Evolutionary conservation across 116 monocot genomes (phyloP), one percentile per base, ranked within the genome.

Genomic region (Posidonia oceanica): DNA sequence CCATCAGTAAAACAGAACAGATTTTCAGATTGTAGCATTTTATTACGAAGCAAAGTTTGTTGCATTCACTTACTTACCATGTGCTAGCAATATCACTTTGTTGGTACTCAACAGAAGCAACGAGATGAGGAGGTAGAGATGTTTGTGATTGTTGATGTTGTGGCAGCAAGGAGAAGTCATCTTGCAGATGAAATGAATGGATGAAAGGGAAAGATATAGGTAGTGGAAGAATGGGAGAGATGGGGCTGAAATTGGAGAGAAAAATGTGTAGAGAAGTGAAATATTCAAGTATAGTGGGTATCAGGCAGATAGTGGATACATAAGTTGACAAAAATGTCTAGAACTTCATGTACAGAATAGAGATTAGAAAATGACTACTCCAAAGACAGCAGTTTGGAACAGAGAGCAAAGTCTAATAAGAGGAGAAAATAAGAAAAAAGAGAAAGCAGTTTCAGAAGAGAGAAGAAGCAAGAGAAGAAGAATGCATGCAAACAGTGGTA

Each of bases 101-200:
- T 17, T 66, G 54, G 66, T 53, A 40, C 66, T 65, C 16, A 64
- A 39, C 13, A 74, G 39, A 15, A 74, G 65, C 39, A 74, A 58
- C 22, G 56, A 39, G 55, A 74, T 8, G 5, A 74, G 74, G 20
- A 66, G 54, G 36, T n/a, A 20, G 5, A 21, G 36, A 44, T 14
- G 37, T 5, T 16, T 51, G 4, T 38, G 23, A 3, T 5, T 52
- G 51, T 14, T 8, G 17, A 17, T 48, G 72, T 23, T 3, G 54
- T 20, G 54, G 66, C 22, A 52, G 48, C 22, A 42, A 17, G 10
- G 41, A 48, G 61, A 61, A 8, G 7, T 14, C 72, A 72, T 72
- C 72, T 72, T 61, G 59, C 13, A 14, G 18, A 4, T 52, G 42
- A 5, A 20, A 68, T 22, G 23, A 3, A 21, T 68, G 48, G 52